phyloP scores from a whole-genome alignment of 176 grass and related monocot genomes.

The Hordeum vulgare region MorexV3_pseudomolecules_assembly NC_058519.1:477303729-477304228 shows the following conservation, averaged over 20 bases:
- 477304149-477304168: conserved; percentile 33
- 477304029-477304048: conserved; percentile 45
- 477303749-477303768: conserved; percentile 33
- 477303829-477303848: neutral
- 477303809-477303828: conserved; percentile 11
- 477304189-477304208: conserved; percentile 73
- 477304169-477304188: conserved; percentile 60
- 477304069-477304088: conserved; percentile 47
- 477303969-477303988: conserved; percentile 46
- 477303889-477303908: conserved; percentile 1
- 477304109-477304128: conserved; percentile 55
- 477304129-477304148: conserved; percentile 61
- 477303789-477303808: conserved; percentile 6
- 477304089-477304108: conserved; percentile 35
- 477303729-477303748: conserved; percentile 60
- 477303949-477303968: conserved; percentile 57
- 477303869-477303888: conserved; percentile 47
- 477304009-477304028: conserved; percentile 49
- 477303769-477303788: conserved; percentile 6
- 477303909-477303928: conserved; percentile 18
- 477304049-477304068: conserved; percentile 50
- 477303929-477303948: conserved; percentile 7
- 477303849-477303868: conserved; percentile 30
- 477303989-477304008: conserved; percentile 53
- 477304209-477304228: conserved; percentile 68